Evolutionary conservation across 176 grass and related monocot genomes (phyloP).

Genomic region (Olyra latifolia): DNA sequence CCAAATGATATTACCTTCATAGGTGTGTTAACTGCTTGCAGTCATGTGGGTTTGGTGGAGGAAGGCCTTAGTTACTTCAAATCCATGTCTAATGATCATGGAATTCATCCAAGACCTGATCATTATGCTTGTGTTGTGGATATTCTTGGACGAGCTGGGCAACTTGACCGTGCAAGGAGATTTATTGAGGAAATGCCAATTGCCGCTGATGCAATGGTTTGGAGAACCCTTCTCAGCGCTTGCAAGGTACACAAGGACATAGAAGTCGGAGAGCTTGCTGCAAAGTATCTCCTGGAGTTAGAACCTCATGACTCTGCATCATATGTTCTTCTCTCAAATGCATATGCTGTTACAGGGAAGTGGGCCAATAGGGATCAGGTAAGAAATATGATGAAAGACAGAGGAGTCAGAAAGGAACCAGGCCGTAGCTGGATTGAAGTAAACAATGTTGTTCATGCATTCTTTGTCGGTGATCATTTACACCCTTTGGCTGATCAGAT

Average conservation of each 20-base stretch:
- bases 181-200: slow-evolving; percentile 75
- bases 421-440: slow-evolving; percentile 58
- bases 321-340: slow-evolving; percentile 74
- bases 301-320: slow-evolving; percentile 61
- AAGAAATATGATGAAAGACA: slow-evolving; percentile 79
- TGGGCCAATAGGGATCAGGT: slow-evolving; percentile 67
- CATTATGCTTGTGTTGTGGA: slow-evolving; percentile 81
- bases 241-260: slow-evolving; percentile 69
- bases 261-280: slow-evolving; percentile 64
- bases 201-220: slow-evolving; percentile 64
- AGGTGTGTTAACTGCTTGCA: slow-evolving; percentile 77
- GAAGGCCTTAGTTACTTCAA: slow-evolving; percentile 63
- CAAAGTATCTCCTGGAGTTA: slow-evolving; percentile 62
- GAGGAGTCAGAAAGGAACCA: slow-evolving; percentile 68
- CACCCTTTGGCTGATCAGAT: slow-evolving; percentile 53
- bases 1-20: slow-evolving; percentile 75
- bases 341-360: slow-evolving; percentile 64
- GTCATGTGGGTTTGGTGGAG: slow-evolving; percentile 72
- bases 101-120: slow-evolving; percentile 49
- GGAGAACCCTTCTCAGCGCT: slow-evolving; percentile 63
- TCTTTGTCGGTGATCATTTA: slow-evolving; percentile 66
- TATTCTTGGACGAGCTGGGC: slow-evolving; percentile 72
- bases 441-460: slow-evolving; percentile 61
- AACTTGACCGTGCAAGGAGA: slow-evolving; percentile 58
- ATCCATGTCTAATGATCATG: slow-evolving; percentile 50